Evolutionary conservation across 2,329 filamentous ascomycete genomes (phyloP), one percentile per base, ranked within the genome.

Genomic region (Malbranchea cinnamomea): DNA sequence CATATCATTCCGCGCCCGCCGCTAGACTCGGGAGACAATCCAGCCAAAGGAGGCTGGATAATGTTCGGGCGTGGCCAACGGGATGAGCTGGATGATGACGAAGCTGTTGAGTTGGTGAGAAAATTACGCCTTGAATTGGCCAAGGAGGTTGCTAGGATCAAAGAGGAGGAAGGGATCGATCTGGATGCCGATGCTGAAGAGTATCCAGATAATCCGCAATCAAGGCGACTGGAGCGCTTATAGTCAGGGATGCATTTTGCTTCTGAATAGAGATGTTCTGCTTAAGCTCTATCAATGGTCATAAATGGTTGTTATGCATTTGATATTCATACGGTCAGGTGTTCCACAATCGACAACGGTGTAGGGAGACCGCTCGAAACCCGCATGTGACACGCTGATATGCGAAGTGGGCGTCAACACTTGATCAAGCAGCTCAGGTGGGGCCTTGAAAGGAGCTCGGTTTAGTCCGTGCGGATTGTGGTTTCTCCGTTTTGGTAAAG

Each of bases 1-100:
- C 89, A 98, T 45, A 68, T 95, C 30, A 91, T 98, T 19, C 87
- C 87, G 0, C 62, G 87, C 21, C 84, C 85, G 26, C 49, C 54
- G 2, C 35, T 50, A 21, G 48, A 54, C 19, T n/a, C n/a, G n/a
- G 30, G 34, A n/a, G 23, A 15, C 9, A 34, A 35, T 11, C 32
- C 35, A 6, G 32, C 39, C 14, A 45, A 39, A 31, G 41, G 41
- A 27, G 50, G 50, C 29, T 61, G 54, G 39, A 52, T 56, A 21
- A 58, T 63, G 48, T 62, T 63, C 43, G 60, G 59, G 4, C 51
- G 57, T 2, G 61, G 63, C 9, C 52, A 56, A 44, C 49, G 59
- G 31, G 51, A 62, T 12, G 59, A 63, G 18, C 44, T 63, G 19
- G 59, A 63, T 39, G 57, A 62, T 32, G 57, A 60, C 1, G 60